Conservation (phyloP, 2,329 filamentous ascomycete genomes). For the Ceratocystis cubensis region DNA sequence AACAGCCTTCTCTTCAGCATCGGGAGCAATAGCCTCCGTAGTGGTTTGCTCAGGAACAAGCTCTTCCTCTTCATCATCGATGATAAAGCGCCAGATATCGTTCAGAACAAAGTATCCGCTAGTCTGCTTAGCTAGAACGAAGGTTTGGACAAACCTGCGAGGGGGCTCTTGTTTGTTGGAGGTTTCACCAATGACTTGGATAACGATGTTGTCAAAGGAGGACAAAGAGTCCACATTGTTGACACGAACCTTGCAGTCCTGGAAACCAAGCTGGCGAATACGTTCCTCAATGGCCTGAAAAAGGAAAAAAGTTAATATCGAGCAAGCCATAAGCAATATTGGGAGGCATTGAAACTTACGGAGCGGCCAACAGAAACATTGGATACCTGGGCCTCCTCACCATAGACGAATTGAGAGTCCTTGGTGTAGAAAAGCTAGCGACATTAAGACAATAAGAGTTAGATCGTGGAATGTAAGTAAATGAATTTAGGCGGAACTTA, state of each 20-base stretch:
- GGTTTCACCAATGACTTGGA: conserved; percentile 95
- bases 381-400: conserved; percentile 78
- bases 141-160: conserved; percentile 95
- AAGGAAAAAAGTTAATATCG: background rate
- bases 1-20: conserved; percentile 25
- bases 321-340: conserved; percentile 18
- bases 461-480: background rate
- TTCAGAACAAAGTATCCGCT: conserved; percentile 98
- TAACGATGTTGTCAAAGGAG: conserved; percentile 85
- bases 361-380: conserved; percentile 76
- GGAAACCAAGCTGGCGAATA: conserved; percentile 84
- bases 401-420: conserved; percentile 87
- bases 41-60: conserved; percentile 25
- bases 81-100: conserved; percentile 91
- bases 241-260: conserved; percentile 96
- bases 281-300: conserved; percentile 81
- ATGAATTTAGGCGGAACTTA: conserved; percentile 30
- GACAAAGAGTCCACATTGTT: conserved; percentile 95
- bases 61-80: conserved; percentile 54
- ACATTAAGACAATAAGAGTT: conserved; percentile 3
- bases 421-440: conserved; percentile 83
- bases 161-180: conserved; percentile 86
- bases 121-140: conserved; percentile 88
- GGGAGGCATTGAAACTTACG: conserved; percentile 35
- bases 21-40: conserved; percentile 28